These are phyloP conservation scores for Tephrocybe sp. DNA, from an alignment of 768 basidiomycete genomes.

Conservation along the genomic window DNA sequence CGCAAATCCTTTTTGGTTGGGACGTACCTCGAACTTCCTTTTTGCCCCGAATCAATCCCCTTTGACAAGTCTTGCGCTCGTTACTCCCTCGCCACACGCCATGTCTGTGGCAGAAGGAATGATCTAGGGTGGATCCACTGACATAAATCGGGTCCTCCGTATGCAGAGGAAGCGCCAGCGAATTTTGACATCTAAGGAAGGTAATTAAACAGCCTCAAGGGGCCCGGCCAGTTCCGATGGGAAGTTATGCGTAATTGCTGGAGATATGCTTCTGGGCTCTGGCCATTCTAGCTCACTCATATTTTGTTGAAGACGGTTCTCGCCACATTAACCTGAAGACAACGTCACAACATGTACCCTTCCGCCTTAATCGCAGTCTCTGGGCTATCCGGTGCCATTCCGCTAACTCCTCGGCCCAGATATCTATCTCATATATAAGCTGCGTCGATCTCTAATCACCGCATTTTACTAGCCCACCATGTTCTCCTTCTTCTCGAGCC, in stretches of 20 bases:
- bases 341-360: slow-evolving; percentile 15
- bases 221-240: slow-evolving; percentile 13
- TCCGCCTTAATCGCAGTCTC: slow-evolving; percentile 20
- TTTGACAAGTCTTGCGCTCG: slow-evolving; percentile 16
- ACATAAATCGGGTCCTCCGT: not conserved
- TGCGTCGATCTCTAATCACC: slow-evolving; percentile 3
- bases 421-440: slow-evolving; percentile 7
- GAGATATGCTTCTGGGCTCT: slow-evolving; percentile 18
- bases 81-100: not conserved
- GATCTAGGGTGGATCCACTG: not conserved
- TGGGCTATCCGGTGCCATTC: slow-evolving; percentile 4
- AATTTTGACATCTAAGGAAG: slow-evolving; percentile 14
- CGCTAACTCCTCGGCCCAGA: slow-evolving; percentile 19
- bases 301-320: slow-evolving; percentile 16
- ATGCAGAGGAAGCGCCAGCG: slow-evolving; percentile 3
- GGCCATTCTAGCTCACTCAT: slow-evolving; percentile 25
- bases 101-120: slow-evolving; percentile 5
- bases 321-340: slow-evolving; percentile 14
- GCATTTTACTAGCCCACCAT: slow-evolving; percentile 9
- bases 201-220: slow-evolving; percentile 10
- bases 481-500: slow-evolving; percentile 14
- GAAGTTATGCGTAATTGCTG: slow-evolving; percentile 6
- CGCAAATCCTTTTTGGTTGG: slow-evolving; percentile 27
- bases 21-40: slow-evolving; percentile 31
- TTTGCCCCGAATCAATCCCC: slow-evolving; percentile 17